A percentile compares a stretch with the other conserved stretches of the same genome.
Evolutionary conservation across 2,329 filamentous ascomycete species (phyloP).

Genomic region (Alternaria panax): DNA sequence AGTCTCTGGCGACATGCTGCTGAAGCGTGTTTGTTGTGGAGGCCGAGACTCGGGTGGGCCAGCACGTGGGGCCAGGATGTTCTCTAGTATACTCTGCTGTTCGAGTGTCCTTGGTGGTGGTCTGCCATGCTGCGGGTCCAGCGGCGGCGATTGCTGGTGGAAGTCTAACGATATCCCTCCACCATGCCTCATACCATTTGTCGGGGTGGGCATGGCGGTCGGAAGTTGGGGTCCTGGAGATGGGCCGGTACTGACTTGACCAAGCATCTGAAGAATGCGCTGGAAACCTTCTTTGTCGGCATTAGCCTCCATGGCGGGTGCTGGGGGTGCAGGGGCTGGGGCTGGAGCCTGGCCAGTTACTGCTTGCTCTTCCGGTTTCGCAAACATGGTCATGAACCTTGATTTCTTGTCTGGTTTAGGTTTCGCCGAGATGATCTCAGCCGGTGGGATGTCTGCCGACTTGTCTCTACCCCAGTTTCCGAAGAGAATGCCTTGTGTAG

Average conservation of each 20-base stretch:
- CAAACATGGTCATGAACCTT: constrained; percentile 79
- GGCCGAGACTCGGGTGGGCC: constrained; percentile 39
- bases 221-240: constrained; percentile 28
- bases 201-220: constrained; percentile 29
- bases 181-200: constrained; percentile 41
- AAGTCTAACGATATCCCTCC: constrained; percentile 44
- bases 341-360: constrained; percentile 21
- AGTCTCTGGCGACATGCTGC: constrained; percentile 46
- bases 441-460: constrained; percentile 45
- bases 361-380: constrained; percentile 49
- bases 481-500: constrained; percentile 81
- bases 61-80: constrained; percentile 44
- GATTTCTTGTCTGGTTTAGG: constrained; percentile 74
- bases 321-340: constrained; percentile 32
- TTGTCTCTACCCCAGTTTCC: constrained; percentile 63
- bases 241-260: constrained; percentile 52
- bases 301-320: constrained; percentile 51
- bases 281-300: constrained; percentile 88
- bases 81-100: constrained; percentile 47
- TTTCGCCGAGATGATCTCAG: constrained; percentile 45
- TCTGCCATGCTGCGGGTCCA: constrained; percentile 35
- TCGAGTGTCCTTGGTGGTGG: constrained; percentile 41
- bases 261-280: constrained; percentile 81
- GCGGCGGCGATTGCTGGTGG: constrained; percentile 40
- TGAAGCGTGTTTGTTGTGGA: constrained; percentile 43